Conservation (phyloP, 2,329 filamentous ascomycete genomes). For the Fusarium denticulatum region DNA sequence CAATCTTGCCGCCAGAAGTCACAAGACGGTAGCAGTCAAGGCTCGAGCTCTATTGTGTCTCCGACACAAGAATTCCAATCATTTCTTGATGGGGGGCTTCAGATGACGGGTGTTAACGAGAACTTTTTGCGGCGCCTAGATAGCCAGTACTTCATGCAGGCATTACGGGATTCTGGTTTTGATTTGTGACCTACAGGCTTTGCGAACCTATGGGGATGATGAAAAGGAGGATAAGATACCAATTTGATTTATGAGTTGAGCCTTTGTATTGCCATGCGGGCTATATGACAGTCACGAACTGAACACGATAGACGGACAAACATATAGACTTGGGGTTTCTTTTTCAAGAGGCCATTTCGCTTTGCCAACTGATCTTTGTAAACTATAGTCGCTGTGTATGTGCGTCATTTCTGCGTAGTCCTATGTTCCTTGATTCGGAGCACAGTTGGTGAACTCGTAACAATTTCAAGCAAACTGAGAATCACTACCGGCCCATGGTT, state of each 20-base stretch:
- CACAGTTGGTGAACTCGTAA: no score
- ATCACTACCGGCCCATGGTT: no score
- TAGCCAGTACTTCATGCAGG: neutral
- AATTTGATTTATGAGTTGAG: conserved; percentile 5
- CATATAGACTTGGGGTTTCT: no score
- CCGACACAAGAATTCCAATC: neutral
- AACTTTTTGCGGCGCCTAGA: neutral
- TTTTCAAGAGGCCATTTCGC: no score
- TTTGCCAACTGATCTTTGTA: no score
- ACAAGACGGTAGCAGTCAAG: neutral
- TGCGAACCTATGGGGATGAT: neutral
- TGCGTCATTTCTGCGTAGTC: no score
- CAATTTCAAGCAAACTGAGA: no score
- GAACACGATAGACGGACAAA: neutral
- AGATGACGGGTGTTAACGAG: neutral
- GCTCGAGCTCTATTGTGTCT: neutral
- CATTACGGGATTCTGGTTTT: neutral
- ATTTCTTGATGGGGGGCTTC: neutral
- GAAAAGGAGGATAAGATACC: conserved; percentile 2
- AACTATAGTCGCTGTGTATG: no score
- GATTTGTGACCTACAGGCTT: neutral
- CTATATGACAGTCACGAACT: neutral
- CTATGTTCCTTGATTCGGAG: no score
- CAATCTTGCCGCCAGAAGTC: neutral
- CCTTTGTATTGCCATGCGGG: neutral